Evolutionary conservation across 202 grass and related monocot genomes (phyloP).

Genomic region (Setaria italica): DNA sequence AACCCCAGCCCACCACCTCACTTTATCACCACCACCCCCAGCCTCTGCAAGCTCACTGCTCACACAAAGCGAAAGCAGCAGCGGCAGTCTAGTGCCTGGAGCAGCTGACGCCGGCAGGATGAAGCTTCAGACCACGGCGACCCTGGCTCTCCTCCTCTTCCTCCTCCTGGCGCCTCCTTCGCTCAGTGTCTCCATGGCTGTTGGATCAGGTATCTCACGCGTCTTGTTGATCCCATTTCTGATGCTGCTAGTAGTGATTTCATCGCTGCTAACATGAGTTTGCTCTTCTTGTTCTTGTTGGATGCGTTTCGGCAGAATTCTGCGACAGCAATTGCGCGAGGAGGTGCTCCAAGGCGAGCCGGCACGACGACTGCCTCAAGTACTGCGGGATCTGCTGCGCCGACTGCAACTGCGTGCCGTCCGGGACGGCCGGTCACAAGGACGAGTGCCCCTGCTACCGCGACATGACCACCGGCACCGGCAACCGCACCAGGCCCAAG

Average conservation of each 20-base stretch:
- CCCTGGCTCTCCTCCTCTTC: conserved; percentile 55
- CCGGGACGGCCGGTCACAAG: conserved; percentile 83
- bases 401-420: conserved; percentile 81
- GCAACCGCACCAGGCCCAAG: conserved; percentile 72
- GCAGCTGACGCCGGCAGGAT: conserved; percentile 40
- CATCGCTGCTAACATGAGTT: not conserved
- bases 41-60: not conserved
- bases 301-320: conserved; percentile 44
- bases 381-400: conserved; percentile 90
- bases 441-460: conserved; percentile 98
- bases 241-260: too few species aligned
- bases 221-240: not conserved
- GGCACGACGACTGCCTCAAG: conserved; percentile 86
- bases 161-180: conserved; percentile 53
- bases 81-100: not conserved
- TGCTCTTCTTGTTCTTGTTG: not conserved
- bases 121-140: conserved; percentile 49
- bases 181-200: conserved; percentile 59
- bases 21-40: not conserved
- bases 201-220: conserved; percentile 52
- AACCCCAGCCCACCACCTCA: conserved; percentile 7
- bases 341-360: conserved; percentile 88
- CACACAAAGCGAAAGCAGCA: conserved; percentile 4
- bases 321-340: conserved; percentile 79
- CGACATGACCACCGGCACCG: conserved; percentile 79